Conservation (phyloP, 2,329 filamentous ascomycete species). For the Fusarium algeriense region DNA sequence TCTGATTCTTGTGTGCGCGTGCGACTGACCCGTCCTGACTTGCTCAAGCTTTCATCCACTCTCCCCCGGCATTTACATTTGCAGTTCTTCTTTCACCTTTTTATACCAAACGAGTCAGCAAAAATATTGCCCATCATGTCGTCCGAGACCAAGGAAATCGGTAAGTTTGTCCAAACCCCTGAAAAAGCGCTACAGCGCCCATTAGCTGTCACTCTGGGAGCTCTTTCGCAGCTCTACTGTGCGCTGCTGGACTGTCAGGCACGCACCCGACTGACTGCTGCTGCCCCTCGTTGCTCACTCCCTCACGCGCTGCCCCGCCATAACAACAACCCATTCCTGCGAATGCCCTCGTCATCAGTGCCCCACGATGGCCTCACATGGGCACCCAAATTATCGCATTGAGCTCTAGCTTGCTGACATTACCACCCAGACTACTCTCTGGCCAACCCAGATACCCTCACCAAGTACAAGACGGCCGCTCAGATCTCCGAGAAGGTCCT, state of each 20-base stretch:
- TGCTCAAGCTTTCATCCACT: conserved; percentile 43
- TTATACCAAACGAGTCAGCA: conserved; percentile 35
- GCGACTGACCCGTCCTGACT: conserved; percentile 41
- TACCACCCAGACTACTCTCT: conserved; percentile 82
- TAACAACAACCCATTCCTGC: conserved; percentile 40
- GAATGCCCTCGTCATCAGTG: conserved; percentile 43
- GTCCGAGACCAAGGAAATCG: conserved; percentile 60
- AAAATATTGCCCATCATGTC: conserved; percentile 56
- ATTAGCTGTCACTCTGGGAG: conserved; percentile 7
- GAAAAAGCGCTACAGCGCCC: not conserved
- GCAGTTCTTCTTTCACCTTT: conserved; percentile 39
- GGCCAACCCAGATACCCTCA: conserved; percentile 92
- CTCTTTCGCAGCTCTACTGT: conserved; percentile 15
- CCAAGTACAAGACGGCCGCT: conserved; percentile 98
- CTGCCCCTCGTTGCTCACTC: conserved; percentile 43
- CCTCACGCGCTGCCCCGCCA: conserved; percentile 41
- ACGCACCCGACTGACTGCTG: conserved; percentile 17
- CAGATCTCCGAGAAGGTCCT: conserved; percentile 96
- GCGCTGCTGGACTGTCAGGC: conserved; percentile 5
- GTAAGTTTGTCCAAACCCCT: conserved; percentile 50
- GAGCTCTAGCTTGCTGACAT: conserved; percentile 16
- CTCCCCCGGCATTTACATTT: conserved; percentile 36
- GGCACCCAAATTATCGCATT: conserved; percentile 8
- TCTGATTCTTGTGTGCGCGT: conserved; percentile 32
- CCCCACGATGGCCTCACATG: conserved; percentile 32